Base-by-base conservation (phyloP, 495 filamentous ascomycete genomes). In the Aspergillus bridgeri region DNA sequence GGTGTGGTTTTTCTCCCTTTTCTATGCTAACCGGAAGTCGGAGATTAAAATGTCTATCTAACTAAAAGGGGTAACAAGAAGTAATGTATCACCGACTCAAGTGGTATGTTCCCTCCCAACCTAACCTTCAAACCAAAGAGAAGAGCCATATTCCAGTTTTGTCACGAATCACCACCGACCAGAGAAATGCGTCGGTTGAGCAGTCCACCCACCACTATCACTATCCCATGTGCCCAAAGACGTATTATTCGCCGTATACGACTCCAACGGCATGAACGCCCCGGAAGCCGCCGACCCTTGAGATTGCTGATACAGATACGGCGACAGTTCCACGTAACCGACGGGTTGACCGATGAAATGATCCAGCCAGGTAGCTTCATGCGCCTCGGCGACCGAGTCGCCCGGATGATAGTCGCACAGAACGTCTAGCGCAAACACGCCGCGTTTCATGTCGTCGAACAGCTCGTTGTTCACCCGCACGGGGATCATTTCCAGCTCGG, bases 381-480 rank as follows among this genome's bases (percentile, higher is more conserved):
- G 24, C 33, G 49, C 54, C 55, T 69, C 64, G 2, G 59, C 60
- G 42, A 49, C 50, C 5, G 58, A 21, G 33, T 69, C 66, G 2
- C 62, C 67, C 0, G 64, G 64, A 25, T 69, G 60, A 46, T 69
- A 69, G 27, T 69, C 64, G 44, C 67, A 61, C 17, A 53, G 57
- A 24, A 60, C 51, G 46, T 67, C 62, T 17, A 69, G 48, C 11
- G 56, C 60, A 47, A 69, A 69, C 9, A 69, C 47, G 2, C 61
- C 62, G 11, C 67, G 64, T 52, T 69, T 69, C 57, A 69, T 54
- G 18, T 67, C 64, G 17, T 60, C 58, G 38, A 62, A 62, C 7
- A 66, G 54, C 9, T 65, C 60, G 19, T 69, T 54, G 49, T 43
- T 56, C 13, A 69, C 62, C 23, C 57, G 60, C 13, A 69, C 56